Evolutionary conservation across 805 yeast genomes (phyloP), one percentile per base, ranked within the genome.

Genomic region (Scheffersomyces amazonensis): DNA sequence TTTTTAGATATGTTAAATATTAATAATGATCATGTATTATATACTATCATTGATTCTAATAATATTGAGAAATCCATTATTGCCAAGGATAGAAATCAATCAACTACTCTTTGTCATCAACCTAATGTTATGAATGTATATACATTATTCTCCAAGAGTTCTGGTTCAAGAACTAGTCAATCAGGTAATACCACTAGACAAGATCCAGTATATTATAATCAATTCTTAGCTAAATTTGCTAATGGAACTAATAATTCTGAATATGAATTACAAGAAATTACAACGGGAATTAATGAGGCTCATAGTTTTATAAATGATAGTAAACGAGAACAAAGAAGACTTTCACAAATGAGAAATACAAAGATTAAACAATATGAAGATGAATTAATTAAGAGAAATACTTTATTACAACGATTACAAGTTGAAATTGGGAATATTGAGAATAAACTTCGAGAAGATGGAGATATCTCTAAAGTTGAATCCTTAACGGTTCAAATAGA

Each of bases 1-100:
- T 48, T 89, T 5, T 53, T 79, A 3, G 93, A 88, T 54, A 77
- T 75, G 5, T 52, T 93, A 21, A 69, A 72, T 6, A 69, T 86
- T 39, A 63, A 69, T 0, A 67, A 80, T 42, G 78, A 75, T 30
- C 72, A 73, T 28, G 71, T 82, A 7, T 70, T 74, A 49, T 81
- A 77, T 47, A 61, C 83, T 2, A 56, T 89, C 32, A 80, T 89
- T 35, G 96, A 87, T 58, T 46, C 71, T 3, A 69, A 71, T 29
- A 67, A 62, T 31, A 72, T 86, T 32, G 95, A 90, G 51, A 67
- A 73, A 9, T 62, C 74, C 1, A 62, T 84, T 0, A 55, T 89
- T 28, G 66, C 78, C 13, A 69, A 71, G 1, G 66, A 78, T 36
- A 68, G 80, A 44, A 48, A 54, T 2, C 71, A 69, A 11, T 91